A percentile compares a stretch with the other conserved stretches of the same genome.
phyloP scores from a whole-genome alignment of 257 asterid species.

The Solanum corneliomulleri region DNA sequence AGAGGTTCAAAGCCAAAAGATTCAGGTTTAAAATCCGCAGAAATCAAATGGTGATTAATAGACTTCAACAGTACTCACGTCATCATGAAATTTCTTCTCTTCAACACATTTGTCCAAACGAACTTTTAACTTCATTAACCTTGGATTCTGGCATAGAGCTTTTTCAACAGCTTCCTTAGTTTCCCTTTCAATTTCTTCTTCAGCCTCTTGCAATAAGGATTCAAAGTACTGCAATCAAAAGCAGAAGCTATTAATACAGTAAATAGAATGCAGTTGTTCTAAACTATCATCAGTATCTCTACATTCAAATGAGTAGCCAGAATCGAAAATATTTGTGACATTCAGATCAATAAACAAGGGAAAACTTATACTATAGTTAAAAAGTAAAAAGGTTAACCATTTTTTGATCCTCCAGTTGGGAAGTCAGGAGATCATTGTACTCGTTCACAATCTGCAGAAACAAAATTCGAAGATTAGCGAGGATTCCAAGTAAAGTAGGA shows the following conservation, averaged over 20 bases:
- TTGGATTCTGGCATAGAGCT: slow-evolving; percentile 63
- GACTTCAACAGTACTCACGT: slow-evolving; percentile 30
- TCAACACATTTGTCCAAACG: slow-evolving; percentile 50
- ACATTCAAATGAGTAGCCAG: not conserved
- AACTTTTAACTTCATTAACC: slow-evolving; percentile 59
- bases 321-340: not conserved
- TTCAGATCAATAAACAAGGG: not conserved
- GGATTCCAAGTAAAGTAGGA: not conserved
- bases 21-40: not conserved
- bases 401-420: slow-evolving; percentile 91
- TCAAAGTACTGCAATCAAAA: slow-evolving; percentile 68
- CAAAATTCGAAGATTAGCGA: slow-evolving; percentile 2
- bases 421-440: slow-evolving; percentile 80
- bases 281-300: not conserved
- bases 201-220: slow-evolving; percentile 59
- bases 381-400: slow-evolving; percentile 26
- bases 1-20: not conserved
- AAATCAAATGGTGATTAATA: not conserved
- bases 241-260: slow-evolving; percentile 7
- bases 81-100: slow-evolving; percentile 72
- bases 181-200: slow-evolving; percentile 61
- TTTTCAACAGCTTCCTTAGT: slow-evolving; percentile 52
- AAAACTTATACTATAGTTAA: not conserved
- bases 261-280: slow-evolving; percentile 7
- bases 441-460: slow-evolving; percentile 73